phyloP scores from a whole-genome alignment of 2,329 filamentous ascomycete genomes.

The Volutella citrinella region DNA sequence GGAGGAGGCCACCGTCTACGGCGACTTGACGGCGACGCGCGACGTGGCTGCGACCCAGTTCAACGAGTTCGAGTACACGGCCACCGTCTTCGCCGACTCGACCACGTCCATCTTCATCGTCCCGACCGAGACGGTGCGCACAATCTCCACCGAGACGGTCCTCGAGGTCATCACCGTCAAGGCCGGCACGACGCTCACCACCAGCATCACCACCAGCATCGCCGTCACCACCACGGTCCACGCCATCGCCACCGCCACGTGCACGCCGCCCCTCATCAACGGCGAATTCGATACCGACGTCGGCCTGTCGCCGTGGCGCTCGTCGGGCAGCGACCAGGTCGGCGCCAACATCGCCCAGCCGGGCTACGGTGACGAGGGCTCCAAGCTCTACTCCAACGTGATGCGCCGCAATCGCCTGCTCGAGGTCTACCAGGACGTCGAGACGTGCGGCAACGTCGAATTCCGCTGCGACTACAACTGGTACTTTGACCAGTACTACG shows the following conservation, averaged over 20 bases:
- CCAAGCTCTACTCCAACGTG: not conserved
- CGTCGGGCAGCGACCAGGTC: not conserved
- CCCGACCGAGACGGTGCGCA: no score
- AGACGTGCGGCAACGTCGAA: constrained; percentile 4
- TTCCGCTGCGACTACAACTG: constrained; percentile 7
- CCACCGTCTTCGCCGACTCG: constrained; percentile 7
- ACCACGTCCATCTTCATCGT: constrained; percentile 6
- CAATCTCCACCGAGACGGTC: no score
- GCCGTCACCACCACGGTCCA: constrained; percentile 5
- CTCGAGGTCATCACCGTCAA: constrained; percentile 5
- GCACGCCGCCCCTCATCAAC: constrained; percentile 6
- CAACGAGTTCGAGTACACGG: constrained; percentile 9
- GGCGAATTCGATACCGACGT: constrained; percentile 1
- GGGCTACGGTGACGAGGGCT: not conserved
- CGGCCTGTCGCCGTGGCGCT: not conserved
- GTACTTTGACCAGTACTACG: constrained; percentile 6
- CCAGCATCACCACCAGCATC: not conserved
- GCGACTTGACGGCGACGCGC: constrained; percentile 1
- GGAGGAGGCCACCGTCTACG: constrained; percentile 3
- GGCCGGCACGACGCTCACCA: not conserved
- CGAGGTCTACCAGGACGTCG: not conserved
- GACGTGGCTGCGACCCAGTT: constrained; percentile 7
- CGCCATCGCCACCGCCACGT: constrained; percentile 2
- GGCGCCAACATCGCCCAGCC: not conserved
- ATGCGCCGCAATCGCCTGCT: not conserved